Evolutionary conservation across 2,329 filamentous ascomycete species (phyloP).

Genomic region (Orbilia javanica): DNA sequence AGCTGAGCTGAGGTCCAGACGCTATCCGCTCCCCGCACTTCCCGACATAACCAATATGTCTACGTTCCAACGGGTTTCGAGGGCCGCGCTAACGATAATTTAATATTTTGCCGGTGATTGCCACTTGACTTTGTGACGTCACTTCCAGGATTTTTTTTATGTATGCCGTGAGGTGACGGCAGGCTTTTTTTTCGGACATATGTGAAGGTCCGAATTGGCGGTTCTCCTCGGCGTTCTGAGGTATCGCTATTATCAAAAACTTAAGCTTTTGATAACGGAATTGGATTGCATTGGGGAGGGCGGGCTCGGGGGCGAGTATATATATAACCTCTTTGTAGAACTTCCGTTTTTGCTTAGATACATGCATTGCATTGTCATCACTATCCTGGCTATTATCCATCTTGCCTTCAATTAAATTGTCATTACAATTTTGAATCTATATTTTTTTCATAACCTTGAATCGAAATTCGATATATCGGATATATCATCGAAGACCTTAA

Average conservation of each 20-base stretch:
- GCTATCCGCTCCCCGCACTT: slow-evolving; percentile 1
- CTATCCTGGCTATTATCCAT: no score
- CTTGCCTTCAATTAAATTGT: no score
- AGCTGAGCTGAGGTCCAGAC: background rate
- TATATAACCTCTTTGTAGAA: slow-evolving; percentile 15
- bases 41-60: background rate
- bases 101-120: slow-evolving; percentile 7
- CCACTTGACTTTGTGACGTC: background rate
- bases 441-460: no score
- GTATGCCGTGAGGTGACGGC: background rate
- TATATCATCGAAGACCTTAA: no score
- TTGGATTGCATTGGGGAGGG: no score
- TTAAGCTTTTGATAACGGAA: slow-evolving; percentile 1
- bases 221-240: background rate
- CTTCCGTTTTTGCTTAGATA: background rate
- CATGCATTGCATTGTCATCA: no score
- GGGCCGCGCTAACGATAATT: slow-evolving; percentile 11
- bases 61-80: no score
- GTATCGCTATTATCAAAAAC: background rate
- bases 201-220: background rate
- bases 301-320: background rate
- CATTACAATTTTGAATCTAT: no score
- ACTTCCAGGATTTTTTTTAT: background rate
- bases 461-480: background rate
- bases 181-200: background rate